Base-by-base conservation (phyloP, 2,329 filamentous ascomycete species). In the Lachnellula cervina region DNA sequence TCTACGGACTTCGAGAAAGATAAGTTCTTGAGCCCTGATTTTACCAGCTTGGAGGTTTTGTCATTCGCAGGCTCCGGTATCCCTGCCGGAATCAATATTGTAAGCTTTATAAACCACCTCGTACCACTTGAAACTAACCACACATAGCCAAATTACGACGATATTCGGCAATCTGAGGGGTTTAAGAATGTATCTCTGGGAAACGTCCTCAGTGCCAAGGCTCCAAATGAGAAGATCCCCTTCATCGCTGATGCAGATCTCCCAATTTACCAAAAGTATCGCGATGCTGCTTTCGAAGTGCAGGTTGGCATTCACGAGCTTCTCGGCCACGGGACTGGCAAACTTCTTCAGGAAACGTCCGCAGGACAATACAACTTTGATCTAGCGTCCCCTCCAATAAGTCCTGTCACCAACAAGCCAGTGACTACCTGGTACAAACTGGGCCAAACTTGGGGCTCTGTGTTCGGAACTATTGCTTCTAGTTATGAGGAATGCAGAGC, bases 281-380 rank as follows among this genome's bases (percentile, higher is more conserved):
- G 90, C 11, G 92, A 97, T 66, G 81, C 83, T 6, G 87, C 93
- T 0, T 97, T 97, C 66, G 93, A 97, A 72, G 90, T 97, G 2
- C 92, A 97, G 73, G 93, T 99, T 49, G 93, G 92, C 23, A 86
- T 97, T 19, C 93, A 97, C 72, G 92, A 97, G 70, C 83, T 97
- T 51, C 84, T 76, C 68, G 89, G 92, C 17, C 93, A 97, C 65
- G 93, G 93, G 32, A 96, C 92, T 57, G 93, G 93, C 47, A 97
- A 97, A 74, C 80, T 97, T 11, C 80, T 97, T 0, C 91, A 96
- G 72, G 93, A 97, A 72, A 96, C 89, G 0, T 80, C 85, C 2
- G 80, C 87, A 1, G 91, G 90, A 11, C 77, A 82, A 44, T 97
- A 83, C 78, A 97, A 97, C 76, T 97, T 97, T 68, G 89, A 97